Base-by-base conservation (phyloP, 1,139 yeast species). In the Maudiozyma humilis region DNA sequence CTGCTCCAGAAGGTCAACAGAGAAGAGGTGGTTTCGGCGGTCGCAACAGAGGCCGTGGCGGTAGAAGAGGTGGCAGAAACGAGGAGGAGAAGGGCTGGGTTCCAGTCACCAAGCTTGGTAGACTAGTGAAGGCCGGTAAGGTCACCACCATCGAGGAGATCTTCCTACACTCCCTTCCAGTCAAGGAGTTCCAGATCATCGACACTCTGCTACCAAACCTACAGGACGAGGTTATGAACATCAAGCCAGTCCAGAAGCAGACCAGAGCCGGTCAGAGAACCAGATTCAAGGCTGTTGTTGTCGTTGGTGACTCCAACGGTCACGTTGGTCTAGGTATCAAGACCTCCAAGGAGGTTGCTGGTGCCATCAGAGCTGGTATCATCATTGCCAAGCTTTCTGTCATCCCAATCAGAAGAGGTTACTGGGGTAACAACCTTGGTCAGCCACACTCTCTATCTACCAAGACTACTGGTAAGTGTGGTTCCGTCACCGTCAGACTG, bases 231-330 rank as follows among this genome's bases (percentile, higher is more conserved):
- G 97, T 93, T 69, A 91, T 91, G 98, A 88, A 88, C 87, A 91
- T 91, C 78, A 84, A 93, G 81, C 95, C 99, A 62, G 98, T 91
- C 64, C 99, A 91, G 79, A 91, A 91, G 83, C 99, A 91, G 79
- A 91, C 99, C 81, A 83, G 96, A 78, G 99, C 99, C 67, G 99
- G 99, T 88, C 99, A 91, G 82, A 91, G 99, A 82, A 91, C 98
- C 76, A 88, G 99, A 82, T 89, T 91, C 85, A 93, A 93, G 93
- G 98, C 97, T 73, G 95, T 91, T 70, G 97, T 93, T 71, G 89
- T 91, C 70, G 88, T 91, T 72, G 99, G 99, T 81, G 98, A 93
- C 79, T 77, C 89, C 67, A 87, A 88, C 87, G 99, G 98, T 74
- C 98, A 93, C 82, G 96, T 91, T 77, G 99, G 99, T 85, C 85